Conservation (phyloP, 78 protist species). For the Fonticula alba region DNA sequence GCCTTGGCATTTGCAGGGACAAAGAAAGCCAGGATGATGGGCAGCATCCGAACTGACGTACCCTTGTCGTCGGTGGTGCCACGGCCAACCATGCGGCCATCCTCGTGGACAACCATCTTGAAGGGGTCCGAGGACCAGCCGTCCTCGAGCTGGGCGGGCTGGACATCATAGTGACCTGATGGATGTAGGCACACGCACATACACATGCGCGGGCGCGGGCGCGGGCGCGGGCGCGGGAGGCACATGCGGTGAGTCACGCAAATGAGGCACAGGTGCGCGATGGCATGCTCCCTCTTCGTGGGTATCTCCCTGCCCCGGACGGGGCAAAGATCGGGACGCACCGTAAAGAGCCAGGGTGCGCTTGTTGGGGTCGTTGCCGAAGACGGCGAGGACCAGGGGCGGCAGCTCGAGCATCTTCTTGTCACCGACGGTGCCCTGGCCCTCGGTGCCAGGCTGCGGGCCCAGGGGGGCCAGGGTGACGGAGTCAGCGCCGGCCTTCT, state of each 20-base stretch:
- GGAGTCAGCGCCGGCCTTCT: constrained; percentile 9
- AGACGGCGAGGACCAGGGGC: background rate
- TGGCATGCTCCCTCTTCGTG: too few species aligned
- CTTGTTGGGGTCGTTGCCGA: constrained; percentile 1
- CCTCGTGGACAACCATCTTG: constrained; percentile 1
- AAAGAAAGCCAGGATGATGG: background rate
- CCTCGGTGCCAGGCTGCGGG: background rate
- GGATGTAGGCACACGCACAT: background rate
- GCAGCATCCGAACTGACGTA: constrained; percentile 7
- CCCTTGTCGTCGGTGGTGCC: constrained; percentile 24
- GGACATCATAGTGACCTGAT: constrained; percentile 15
- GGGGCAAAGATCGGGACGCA: too few species aligned
- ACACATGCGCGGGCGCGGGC: background rate
- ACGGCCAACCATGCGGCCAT: constrained; percentile 14
- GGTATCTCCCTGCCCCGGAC: too few species aligned
- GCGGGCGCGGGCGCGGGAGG: background rate
- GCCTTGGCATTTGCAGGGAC: background rate
- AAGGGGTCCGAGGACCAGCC: constrained; percentile 21
- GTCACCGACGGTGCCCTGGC: background rate
- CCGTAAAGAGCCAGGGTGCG: background rate
- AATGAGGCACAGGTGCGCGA: too few species aligned
- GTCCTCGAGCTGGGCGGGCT: constrained; percentile 9
- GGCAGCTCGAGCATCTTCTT: background rate
- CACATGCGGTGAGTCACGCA: background rate
- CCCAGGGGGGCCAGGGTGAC: background rate